Conservation (phyloP, 1,139 yeast species). For the Pichia sp. region DNA sequence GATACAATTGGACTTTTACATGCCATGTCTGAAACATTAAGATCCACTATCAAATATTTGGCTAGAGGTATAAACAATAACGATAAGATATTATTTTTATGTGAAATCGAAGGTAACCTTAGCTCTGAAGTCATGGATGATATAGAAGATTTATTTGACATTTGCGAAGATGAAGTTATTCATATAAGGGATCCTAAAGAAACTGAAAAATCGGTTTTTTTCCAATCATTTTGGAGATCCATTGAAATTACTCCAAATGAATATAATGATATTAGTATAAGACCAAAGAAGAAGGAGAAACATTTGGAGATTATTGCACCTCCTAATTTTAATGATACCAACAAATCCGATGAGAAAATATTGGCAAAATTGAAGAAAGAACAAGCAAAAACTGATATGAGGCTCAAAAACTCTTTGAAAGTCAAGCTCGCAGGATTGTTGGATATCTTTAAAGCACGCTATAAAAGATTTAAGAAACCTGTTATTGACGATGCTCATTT, state of each 20-base stretch:
- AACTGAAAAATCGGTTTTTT: constrained; percentile 50
- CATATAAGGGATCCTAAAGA: constrained; percentile 42
- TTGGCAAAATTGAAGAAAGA: constrained; percentile 45
- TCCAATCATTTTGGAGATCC: constrained; percentile 51
- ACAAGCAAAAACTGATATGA: constrained; percentile 53
- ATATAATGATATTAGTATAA: constrained; percentile 48
- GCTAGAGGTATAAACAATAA: constrained; percentile 64
- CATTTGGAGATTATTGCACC: constrained; percentile 37
- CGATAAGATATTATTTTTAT: constrained; percentile 72
- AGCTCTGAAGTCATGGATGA: constrained; percentile 22
- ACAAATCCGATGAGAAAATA: constrained; percentile 4
- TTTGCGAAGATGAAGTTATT: constrained; percentile 37
- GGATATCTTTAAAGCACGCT: constrained; percentile 83
- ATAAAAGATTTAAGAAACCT: constrained; percentile 87
- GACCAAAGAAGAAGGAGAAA: constrained; percentile 49
- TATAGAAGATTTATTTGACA: constrained; percentile 23
- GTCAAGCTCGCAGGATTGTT: constrained; percentile 80
- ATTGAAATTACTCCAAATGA: constrained; percentile 65
- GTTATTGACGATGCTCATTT: constrained; percentile 72
- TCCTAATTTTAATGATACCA: constrained; percentile 6
- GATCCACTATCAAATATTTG: constrained; percentile 66
- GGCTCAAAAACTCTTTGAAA: constrained; percentile 76
- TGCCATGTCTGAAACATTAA: constrained; percentile 65
- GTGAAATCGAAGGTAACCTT: constrained; percentile 53
- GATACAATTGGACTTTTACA: constrained; percentile 74